These are phyloP conservation scores for Mycena amicta DNA, from an alignment of 768 basidiomycete species.

Conservation along the genomic window DNA sequence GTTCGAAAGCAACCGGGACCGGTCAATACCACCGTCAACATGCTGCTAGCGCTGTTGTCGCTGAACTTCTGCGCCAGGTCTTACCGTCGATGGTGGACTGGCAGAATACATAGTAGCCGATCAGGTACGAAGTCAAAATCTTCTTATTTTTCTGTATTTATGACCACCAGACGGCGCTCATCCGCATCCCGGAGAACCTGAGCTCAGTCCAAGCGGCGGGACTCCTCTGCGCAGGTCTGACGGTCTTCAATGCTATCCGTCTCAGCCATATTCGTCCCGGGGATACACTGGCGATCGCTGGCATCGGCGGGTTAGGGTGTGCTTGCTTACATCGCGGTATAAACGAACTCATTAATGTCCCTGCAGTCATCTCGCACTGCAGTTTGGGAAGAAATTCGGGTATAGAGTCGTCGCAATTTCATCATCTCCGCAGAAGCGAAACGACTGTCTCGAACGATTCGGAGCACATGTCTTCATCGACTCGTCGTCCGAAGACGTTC, in stretches of 20 bases:
- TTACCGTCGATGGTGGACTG: conserved; percentile 29
- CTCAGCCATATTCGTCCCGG: conserved; percentile 32
- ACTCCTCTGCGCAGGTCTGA: conserved; percentile 40
- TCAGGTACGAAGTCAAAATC: conserved; percentile 11
- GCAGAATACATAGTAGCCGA: conserved; percentile 29
- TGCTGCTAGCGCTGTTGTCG: neutral
- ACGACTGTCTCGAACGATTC: conserved; percentile 33
- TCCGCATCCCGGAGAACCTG: conserved; percentile 24
- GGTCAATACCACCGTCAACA: too few relatives aligned
- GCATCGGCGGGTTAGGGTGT: conserved; percentile 30
- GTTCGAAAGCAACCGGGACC: conserved; percentile 25
- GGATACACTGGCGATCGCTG: conserved; percentile 41
- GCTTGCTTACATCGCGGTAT: neutral
- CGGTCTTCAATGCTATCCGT: conserved; percentile 38
- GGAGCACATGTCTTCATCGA: conserved; percentile 43
- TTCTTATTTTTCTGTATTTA: too few relatives aligned
- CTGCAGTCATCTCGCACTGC: conserved; percentile 38
- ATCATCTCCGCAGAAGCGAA: conserved; percentile 29
- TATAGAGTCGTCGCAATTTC: conserved; percentile 39
- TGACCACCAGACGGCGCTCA: conserved; percentile 25
- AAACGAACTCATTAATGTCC: conserved; percentile 17
- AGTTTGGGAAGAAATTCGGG: conserved; percentile 38
- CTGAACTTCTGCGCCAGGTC: conserved; percentile 17
- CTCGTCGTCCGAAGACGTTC: conserved; percentile 29
- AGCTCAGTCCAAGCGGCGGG: conserved; percentile 31